Base-by-base conservation (phyloP, 2,329 filamentous ascomycete genomes). In the Sporothrix brasiliensis region DNA sequence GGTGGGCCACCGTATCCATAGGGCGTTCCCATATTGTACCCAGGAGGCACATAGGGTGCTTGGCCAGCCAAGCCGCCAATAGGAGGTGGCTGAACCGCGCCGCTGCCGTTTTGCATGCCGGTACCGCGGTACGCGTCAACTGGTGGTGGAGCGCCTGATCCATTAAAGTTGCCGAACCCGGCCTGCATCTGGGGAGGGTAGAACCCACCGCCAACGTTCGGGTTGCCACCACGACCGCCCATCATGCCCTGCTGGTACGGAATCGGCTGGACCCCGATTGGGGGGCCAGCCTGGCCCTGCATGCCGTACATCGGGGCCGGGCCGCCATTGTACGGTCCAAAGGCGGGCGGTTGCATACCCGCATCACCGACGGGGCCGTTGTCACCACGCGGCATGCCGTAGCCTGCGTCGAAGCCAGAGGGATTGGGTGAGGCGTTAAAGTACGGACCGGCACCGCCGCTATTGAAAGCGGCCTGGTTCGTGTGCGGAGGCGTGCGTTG, bases 171-270 rank as follows among this genome's bases (percentile, higher is more conserved):
- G n/a, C 80, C 82, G 75, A 84, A 88, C 0, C 84, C 84, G 50
- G 83, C 80, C 76, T 85, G 86, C 82, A 89, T 85, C 9, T 80
- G 77, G 2, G 85, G 77, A 4, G 85, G 83, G 75, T 85, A 89
- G 78, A 83, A 88, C 77, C 85, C 61, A 10, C 53, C 61, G 39
- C 39, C 39, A 24, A 50, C 16, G 76, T 84, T 86, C 80, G 88
- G 84, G 11, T 84, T 84, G 14, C 86, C 85, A 1, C 80, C 79
- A 10, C 81, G 83, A 21, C 87, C 83, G 61, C 82, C 81, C 78
- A 89, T 82, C 80, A 89, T 83, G 75, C 77, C 82, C 76, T 88
- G 87, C 76, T 88, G 87, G 75, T 86, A 89, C 73, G 87, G 86
- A 74, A 88, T 76, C 74, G 60, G 71, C 69, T 72, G 71, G 4